Evolutionary conservation across 208 protist genomes (phyloP).

Genomic region (Leishmania tarentolae): DNA sequence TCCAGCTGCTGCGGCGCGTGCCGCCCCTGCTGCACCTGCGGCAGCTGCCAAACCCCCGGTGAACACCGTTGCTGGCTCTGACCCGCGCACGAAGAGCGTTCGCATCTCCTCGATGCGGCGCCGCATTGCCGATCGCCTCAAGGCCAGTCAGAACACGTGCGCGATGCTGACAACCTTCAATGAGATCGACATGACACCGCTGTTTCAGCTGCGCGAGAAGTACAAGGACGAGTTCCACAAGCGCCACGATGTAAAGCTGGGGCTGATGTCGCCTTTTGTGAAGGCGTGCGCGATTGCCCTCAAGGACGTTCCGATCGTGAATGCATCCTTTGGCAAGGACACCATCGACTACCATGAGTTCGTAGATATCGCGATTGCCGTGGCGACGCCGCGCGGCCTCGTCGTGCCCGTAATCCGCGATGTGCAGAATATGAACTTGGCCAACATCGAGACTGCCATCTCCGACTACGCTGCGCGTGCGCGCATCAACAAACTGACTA

Average conservation of each 20-base stretch:
- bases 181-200: constrained; percentile 97
- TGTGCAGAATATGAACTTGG: constrained; percentile 95
- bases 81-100: constrained; percentile 83
- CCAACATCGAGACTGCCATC: constrained; percentile 96
- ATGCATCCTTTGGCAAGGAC: constrained; percentile 95
- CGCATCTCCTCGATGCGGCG: constrained; percentile 95
- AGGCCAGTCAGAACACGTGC: constrained; percentile 98
- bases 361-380: constrained; percentile 98
- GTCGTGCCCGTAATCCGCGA: constrained; percentile 98
- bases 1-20: constrained; percentile 24
- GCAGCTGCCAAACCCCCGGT: constrained; percentile 34
- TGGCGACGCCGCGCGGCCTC: constrained; percentile 97
- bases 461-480: constrained; percentile 91
- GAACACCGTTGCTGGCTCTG: constrained; percentile 43
- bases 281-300: constrained; percentile 96
- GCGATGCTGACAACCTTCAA: constrained; percentile 99
- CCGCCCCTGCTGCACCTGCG: constrained; percentile 34
- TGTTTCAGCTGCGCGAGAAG: constrained; percentile 95
- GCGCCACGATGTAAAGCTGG: constrained; percentile 98
- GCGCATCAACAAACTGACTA: constrained; percentile 91
- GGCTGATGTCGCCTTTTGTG: constrained; percentile 99
- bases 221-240: constrained; percentile 98
- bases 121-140: constrained; percentile 97
- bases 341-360: constrained; percentile 98
- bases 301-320: constrained; percentile 96